These are phyloP conservation scores for Allomyces arbusculus DNA, from an alignment of 192 early-diverging fungal species.

Conservation along the genomic window DNA sequence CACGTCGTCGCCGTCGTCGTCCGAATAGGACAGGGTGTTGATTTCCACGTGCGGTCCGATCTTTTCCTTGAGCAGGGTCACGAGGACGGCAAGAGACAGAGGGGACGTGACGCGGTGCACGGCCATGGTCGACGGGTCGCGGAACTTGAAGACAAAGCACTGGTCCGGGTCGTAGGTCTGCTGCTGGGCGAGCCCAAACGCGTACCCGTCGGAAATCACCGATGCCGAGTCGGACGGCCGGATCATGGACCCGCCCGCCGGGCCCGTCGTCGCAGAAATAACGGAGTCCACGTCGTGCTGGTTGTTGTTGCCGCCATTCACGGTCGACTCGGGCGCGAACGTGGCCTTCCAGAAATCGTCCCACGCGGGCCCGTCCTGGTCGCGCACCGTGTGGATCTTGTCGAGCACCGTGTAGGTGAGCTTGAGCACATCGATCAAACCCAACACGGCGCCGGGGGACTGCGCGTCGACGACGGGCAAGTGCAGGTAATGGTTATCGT, in stretches of 20 bases:
- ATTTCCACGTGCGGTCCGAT: conserved; percentile 16
- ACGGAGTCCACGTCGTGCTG: too few relatives aligned
- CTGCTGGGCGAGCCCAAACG: too few relatives aligned
- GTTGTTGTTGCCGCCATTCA: too few relatives aligned
- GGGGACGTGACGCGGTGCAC: conserved; percentile 30
- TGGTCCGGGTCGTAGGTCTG: conserved; percentile 39
- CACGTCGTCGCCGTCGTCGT: conserved; percentile 81
- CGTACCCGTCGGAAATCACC: neutral
- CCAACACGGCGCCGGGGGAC: conserved; percentile 33
- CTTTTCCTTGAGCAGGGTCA: conserved; percentile 21
- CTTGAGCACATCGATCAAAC: conserved; percentile 62
- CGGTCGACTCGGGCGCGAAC: neutral
- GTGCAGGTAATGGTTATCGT: conserved; percentile 73
- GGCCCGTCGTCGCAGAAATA: too few relatives aligned
- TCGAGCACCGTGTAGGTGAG: conserved; percentile 64
- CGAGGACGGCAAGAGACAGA: conserved; percentile 36
- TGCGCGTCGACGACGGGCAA: conserved; percentile 53
- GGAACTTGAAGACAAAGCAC: conserved; percentile 39
- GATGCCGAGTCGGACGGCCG: neutral
- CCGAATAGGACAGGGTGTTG: conserved; percentile 54
- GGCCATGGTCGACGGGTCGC: conserved; percentile 14
- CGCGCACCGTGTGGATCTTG: conserved; percentile 42
- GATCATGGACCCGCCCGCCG: neutral
- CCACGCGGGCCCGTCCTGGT: neutral
- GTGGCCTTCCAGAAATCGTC: neutral